These are phyloP conservation scores for Scopulariopsis brevicaulis DNA, from an alignment of 2,329 filamentous ascomycete genomes.

Conservation along the genomic window DNA sequence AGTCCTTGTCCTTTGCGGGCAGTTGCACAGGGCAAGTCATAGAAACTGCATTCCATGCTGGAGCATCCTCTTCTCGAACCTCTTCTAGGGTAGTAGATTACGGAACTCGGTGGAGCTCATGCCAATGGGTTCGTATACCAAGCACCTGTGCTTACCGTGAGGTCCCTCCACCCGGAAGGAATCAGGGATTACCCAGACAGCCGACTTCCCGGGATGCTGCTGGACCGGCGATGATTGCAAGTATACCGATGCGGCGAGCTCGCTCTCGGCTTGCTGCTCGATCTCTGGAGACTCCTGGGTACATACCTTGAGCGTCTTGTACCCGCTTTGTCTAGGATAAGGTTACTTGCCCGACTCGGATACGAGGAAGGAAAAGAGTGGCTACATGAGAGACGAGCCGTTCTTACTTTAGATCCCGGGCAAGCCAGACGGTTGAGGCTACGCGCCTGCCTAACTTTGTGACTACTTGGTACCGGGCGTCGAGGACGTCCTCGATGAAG, in stretches of 20 bases:
- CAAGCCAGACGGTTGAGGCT: conserved; percentile 27
- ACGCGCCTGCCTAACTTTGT: conserved; percentile 25
- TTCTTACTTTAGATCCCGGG: conserved; percentile 4
- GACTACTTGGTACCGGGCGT: conserved; percentile 20
- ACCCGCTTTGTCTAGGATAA: neutral
- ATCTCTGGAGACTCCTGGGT: neutral
- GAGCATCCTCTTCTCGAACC: no score
- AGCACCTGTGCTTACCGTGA: neutral
- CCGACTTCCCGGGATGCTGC: neutral
- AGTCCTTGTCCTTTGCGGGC: no score
- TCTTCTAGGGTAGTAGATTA: no score
- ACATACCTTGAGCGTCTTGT: neutral
- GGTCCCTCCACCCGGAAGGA: neutral
- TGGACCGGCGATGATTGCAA: neutral
- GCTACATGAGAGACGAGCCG: neutral
- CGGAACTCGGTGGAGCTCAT: no score
- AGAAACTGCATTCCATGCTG: no score
- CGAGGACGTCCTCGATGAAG: conserved; percentile 18
- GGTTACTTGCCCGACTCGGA: neutral
- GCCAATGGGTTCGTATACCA: neutral
- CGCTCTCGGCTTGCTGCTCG: neutral
- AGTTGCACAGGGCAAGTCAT: no score
- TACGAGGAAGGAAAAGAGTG: neutral
- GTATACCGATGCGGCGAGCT: neutral
- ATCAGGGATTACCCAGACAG: neutral